A percentile compares a stretch with the other conserved stretches of the same genome.
phyloP scores from a whole-genome alignment of 352 stramenopile species.

The Pythium volutum region DNA sequence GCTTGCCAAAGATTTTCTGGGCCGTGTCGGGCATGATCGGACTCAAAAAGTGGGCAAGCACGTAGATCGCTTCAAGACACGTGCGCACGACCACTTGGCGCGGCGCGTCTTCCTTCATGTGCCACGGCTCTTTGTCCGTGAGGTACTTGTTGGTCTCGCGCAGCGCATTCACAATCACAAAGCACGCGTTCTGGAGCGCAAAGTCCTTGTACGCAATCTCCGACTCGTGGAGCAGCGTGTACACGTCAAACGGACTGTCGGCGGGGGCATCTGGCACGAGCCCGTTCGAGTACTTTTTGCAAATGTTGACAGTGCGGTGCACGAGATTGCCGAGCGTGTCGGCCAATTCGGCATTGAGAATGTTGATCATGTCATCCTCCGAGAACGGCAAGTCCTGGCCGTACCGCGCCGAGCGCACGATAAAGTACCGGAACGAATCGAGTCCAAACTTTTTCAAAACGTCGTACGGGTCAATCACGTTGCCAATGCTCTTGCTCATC shows the following conservation, averaged over 20 bases:
- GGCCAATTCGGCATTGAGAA: conserved; percentile 96
- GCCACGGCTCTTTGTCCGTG: conserved; percentile 96
- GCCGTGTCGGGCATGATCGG: conserved; percentile 92
- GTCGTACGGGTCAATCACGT: conserved; percentile 96
- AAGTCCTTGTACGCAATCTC: conserved; percentile 92
- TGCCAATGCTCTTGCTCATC: conserved; percentile 99
- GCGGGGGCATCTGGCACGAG: conserved; percentile 53
- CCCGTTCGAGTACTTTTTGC: conserved; percentile 94
- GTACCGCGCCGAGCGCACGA: conserved; percentile 91
- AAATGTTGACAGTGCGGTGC: conserved; percentile 95
- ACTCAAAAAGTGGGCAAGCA: conserved; percentile 94
- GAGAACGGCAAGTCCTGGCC: conserved; percentile 95
- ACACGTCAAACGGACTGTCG: conserved; percentile 86
- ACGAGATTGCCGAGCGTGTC: conserved; percentile 95
- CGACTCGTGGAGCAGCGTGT: conserved; percentile 75
- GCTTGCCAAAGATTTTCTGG: conserved; percentile 93
- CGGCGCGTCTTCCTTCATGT: conserved; percentile 91
- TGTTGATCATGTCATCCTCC: conserved; percentile 92
- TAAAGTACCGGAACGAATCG: conserved; percentile 96
- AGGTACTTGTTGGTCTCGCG: conserved; percentile 98
- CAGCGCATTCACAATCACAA: conserved; percentile 88
- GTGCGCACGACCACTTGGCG: conserved; percentile 92
- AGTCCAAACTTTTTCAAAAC: conserved; percentile 93
- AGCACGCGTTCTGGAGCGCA: conserved; percentile 87
- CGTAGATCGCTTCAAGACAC: conserved; percentile 96